Percentiles rank a stretch among this genome's conserved stretches.
Conservation (phyloP, 2,329 filamentous ascomycete genomes). For the Fusarium pseudonygamai region DNA sequence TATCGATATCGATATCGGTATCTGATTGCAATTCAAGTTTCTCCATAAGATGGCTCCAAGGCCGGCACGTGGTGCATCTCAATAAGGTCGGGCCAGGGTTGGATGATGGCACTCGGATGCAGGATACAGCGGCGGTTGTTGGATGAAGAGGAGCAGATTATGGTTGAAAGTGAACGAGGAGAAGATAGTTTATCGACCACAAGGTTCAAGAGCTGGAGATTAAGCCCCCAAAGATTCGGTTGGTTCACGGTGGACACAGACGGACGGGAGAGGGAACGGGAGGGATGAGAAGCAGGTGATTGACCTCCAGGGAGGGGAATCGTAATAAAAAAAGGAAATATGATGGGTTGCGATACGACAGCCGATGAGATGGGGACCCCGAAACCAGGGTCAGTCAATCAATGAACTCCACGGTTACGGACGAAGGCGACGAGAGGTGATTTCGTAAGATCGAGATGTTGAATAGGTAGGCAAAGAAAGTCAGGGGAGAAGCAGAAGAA, state of each 20-base stretch:
- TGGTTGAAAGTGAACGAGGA: background rate
- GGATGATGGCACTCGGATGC: background rate
- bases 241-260: slow-evolving; percentile 17
- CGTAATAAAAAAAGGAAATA: slow-evolving; percentile 42
- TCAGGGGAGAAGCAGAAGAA: background rate
- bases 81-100: slow-evolving; percentile 10
- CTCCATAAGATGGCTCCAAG: slow-evolving; percentile 38
- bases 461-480: background rate
- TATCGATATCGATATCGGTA: slow-evolving; percentile 29
- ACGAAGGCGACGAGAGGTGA: slow-evolving; percentile 8
- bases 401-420: slow-evolving; percentile 5
- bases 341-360: slow-evolving; percentile 12
- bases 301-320: slow-evolving; percentile 41
- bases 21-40: slow-evolving; percentile 32
- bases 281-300: slow-evolving; percentile 42
- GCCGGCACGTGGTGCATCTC: slow-evolving; percentile 40
- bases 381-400: slow-evolving; percentile 30
- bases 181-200: slow-evolving; percentile 19
- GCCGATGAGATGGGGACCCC: slow-evolving; percentile 17
- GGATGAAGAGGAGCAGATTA: background rate
- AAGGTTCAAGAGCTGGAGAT: slow-evolving; percentile 16
- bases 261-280: slow-evolving; percentile 18
- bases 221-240: slow-evolving; percentile 9
- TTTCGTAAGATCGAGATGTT: slow-evolving; percentile 4
- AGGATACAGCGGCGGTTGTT: background rate